Evolutionary conservation across 2,329 filamentous ascomycete species (phyloP), one percentile per base, ranked within the genome.

Genomic region (Immersiporthe knoxdaviesiana): DNA sequence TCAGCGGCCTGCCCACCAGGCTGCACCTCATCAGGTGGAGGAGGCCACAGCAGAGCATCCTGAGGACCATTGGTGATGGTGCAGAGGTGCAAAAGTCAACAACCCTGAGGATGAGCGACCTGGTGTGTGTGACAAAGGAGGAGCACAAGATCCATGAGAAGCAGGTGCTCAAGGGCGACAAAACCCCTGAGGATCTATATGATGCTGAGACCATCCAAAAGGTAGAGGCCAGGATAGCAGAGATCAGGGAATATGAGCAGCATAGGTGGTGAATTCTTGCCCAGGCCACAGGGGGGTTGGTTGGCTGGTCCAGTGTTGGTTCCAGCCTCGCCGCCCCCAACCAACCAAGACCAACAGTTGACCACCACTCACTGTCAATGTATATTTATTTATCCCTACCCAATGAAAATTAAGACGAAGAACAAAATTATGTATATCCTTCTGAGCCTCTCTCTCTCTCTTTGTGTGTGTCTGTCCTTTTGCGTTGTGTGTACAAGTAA

Each of bases 111-210:
- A 80, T 95, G 74, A 84, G 86, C 37, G 90, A 97, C 60, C 77
- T 97, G 70, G 94, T 97, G 0, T 92, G 92, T 74, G 93, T 97
- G 92, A 97, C 94, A 0, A 97, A 94, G 78, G 94, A 97, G 71
- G 94, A 97, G 79, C 92, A 92, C 3, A 81, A 85, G 21, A 85
- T 87, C 69, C 96, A 99, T 79, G 92, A 97, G 77, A 92, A 90
- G 78, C 84, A 93, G 76, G 85, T 98, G 1, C 82, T 98, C 59
- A 90, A 88, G 74, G 92, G 88, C 0, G 86, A 85, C 1, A 92
- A 90, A 80, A 80, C 77, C 11, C 83, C 88, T 0, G 90, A 92
- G 72, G 90, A 95, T 1, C 72, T 97, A 35, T 99, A 97, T 76
- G 89, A 91, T 74, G 76, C 79, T 21, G 87, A 88, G 39, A 89